Percentiles rank a stretch among this genome's conserved stretches.
These are phyloP conservation scores for Samsoniella hepiali DNA, from an alignment of 2,329 filamentous ascomycete genomes.

Conservation along the genomic window DNA sequence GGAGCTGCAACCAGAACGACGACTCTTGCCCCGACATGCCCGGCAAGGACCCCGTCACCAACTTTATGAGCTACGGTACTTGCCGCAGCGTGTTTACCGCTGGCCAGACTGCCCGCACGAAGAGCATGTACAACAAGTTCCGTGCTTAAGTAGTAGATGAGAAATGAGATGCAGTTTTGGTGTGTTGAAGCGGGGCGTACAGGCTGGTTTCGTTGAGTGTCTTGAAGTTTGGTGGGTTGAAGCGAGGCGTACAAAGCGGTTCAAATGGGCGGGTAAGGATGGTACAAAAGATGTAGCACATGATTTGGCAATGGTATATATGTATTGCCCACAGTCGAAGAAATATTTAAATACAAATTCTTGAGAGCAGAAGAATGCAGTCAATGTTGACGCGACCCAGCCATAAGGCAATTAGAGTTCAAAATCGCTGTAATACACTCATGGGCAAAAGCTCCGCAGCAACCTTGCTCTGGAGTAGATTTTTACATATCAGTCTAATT, in stretches of 20 bases:
- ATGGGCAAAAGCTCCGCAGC: too few relatives aligned
- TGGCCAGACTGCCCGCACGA: constrained; percentile 19
- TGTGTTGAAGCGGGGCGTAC: not conserved
- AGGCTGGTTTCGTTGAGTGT: not conserved
- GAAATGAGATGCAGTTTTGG: not conserved
- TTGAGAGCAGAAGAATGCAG: too few relatives aligned
- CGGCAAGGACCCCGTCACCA: constrained; percentile 19
- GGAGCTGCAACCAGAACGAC: constrained; percentile 10
- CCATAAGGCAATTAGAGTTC: too few relatives aligned
- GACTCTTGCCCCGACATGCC: constrained; percentile 17
- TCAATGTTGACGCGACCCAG: too few relatives aligned
- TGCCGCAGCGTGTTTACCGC: constrained; percentile 19
- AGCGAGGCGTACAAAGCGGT: not conserved
- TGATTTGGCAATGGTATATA: not conserved
- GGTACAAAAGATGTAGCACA: not conserved
- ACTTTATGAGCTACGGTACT: constrained; percentile 21
- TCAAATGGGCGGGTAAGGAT: not conserved
- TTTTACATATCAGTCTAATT: too few relatives aligned
- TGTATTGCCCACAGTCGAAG: not conserved
- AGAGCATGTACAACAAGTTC: constrained; percentile 13
- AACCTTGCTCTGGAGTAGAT: too few relatives aligned
- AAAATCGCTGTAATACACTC: too few relatives aligned
- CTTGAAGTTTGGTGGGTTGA: not conserved
- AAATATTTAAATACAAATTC: not conserved
- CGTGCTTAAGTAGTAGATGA: not conserved